Conservation (phyloP, 768 basidiomycete genomes). For the Tubosaeta brunneosetosa region DNA sequence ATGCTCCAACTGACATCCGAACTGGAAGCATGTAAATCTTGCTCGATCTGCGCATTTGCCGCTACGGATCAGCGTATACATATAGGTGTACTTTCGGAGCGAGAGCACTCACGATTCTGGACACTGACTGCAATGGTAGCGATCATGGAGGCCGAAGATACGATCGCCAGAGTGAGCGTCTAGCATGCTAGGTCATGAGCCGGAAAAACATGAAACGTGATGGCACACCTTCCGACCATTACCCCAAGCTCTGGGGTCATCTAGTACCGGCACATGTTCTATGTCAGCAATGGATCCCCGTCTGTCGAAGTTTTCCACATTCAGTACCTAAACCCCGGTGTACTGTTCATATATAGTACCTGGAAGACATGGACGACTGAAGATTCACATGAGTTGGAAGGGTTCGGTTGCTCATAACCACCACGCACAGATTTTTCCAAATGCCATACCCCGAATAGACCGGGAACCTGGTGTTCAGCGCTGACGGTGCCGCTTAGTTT, state of each 20-base stretch:
- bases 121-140: constrained; percentile 21
- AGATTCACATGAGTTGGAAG: neutral
- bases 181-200: constrained; percentile 1
- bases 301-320: neutral
- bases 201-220: too few relatives aligned
- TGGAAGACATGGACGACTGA: constrained; percentile 6
- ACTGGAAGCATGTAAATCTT: constrained; percentile 54
- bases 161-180: constrained; percentile 23
- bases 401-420: neutral
- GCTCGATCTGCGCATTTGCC: constrained; percentile 61
- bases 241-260: constrained; percentile 64
- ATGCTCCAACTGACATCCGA: constrained; percentile 63
- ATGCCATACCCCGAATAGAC: too few relatives aligned
- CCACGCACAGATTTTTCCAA: neutral
- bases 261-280: constrained; percentile 39
- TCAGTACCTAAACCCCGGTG: neutral
- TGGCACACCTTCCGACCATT: constrained; percentile 45
- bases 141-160: constrained; percentile 29
- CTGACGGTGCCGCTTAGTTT: too few relatives aligned
- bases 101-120: constrained; percentile 24
- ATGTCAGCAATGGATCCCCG: constrained; percentile 22
- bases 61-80: constrained; percentile 36
- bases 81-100: neutral
- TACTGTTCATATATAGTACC: constrained; percentile 7
- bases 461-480: too few relatives aligned